A percentile compares a stretch with the other conserved stretches of the same genome.
phyloP scores from a whole-genome alignment of 2,329 filamentous ascomycete genomes.

The Neonectria sp. region DNA sequence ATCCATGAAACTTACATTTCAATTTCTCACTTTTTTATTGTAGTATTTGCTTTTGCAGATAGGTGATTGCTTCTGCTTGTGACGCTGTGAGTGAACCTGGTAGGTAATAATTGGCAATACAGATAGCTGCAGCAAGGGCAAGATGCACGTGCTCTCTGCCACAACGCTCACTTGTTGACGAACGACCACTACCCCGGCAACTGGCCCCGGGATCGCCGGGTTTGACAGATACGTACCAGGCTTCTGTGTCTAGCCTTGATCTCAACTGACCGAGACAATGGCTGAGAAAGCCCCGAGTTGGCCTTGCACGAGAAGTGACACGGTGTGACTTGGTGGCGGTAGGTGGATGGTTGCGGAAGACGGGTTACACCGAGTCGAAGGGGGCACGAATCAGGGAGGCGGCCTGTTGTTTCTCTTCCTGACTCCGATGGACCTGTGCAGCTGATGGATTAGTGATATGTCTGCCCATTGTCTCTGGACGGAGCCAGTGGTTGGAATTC shows the following conservation, averaged over 20 bases:
- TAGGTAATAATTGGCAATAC: background rate
- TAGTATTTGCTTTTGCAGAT: background rate
- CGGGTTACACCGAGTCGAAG: background rate
- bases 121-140: constrained; percentile 5
- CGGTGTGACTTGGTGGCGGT: background rate
- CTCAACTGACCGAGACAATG: background rate
- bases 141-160: constrained; percentile 9
- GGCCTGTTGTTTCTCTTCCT: background rate
- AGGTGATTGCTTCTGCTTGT: background rate
- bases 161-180: constrained; percentile 9
- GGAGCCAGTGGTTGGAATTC: background rate
- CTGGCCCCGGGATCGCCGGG: constrained; percentile 18
- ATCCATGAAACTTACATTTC: background rate
- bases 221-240: background rate
- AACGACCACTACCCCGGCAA: constrained; percentile 1
- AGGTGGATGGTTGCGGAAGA: background rate
- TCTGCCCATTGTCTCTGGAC: background rate
- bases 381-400: background rate
- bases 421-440: background rate
- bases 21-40: background rate
- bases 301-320: background rate
- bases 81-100: background rate
- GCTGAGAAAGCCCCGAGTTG: background rate
- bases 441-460: background rate
- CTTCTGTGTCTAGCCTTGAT: background rate